A percentile compares a stretch with the other conserved stretches of the same genome.
Evolutionary conservation across 768 basidiomycete genomes (phyloP).

Genomic region (Tricholoma saponaceum): DNA sequence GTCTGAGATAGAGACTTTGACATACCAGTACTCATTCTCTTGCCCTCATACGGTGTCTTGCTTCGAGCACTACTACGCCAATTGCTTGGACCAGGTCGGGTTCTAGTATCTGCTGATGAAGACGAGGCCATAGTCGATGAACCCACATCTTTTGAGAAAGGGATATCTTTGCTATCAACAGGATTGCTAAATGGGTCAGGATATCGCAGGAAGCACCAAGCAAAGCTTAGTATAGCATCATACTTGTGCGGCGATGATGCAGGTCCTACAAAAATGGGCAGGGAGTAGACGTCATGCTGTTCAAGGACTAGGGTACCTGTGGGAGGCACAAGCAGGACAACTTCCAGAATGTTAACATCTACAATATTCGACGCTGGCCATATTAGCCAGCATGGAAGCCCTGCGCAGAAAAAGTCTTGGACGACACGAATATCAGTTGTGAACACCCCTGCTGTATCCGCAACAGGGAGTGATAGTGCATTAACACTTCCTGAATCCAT

Average conservation of each 20-base stretch:
- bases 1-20: neutral
- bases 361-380: neutral
- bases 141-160: neutral
- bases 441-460: neutral
- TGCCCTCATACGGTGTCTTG: too few relatives aligned
- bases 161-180: neutral
- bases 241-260: neutral
- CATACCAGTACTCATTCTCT: too few relatives aligned
- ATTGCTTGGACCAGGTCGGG: too few relatives aligned
- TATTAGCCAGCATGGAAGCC: neutral
- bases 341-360: neutral
- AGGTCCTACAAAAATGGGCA: neutral
- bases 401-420: neutral
- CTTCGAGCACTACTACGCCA: too few relatives aligned
- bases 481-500: neutral
- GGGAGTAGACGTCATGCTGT: neutral
- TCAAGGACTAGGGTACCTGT: neutral
- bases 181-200: neutral
- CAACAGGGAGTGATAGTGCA: neutral
- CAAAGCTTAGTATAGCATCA: too few relatives aligned
- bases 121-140: neutral
- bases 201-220: neutral
- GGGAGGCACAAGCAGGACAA: neutral
- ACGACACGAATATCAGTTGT: neutral
- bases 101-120: neutral